Conservation (phyloP, 805 yeast genomes). For the Pichia nanzhaoensis region DNA sequence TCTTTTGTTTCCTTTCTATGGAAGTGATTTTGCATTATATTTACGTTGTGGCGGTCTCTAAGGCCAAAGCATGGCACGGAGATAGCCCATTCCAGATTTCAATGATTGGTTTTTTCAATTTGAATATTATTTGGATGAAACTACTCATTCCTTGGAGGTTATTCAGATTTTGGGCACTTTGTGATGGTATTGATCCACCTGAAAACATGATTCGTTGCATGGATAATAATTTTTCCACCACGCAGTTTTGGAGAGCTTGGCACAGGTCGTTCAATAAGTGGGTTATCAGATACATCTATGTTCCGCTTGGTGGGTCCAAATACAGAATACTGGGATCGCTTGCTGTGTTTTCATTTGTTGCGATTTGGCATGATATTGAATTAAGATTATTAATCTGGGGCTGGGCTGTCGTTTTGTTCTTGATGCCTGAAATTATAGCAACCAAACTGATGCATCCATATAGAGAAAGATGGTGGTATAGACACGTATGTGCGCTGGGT, state of each 20-base stretch:
- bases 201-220: slow-evolving; percentile 97
- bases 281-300: slow-evolving; percentile 81
- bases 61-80: slow-evolving; percentile 82
- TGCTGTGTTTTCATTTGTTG: slow-evolving; percentile 90
- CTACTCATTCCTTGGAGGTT: slow-evolving; percentile 92
- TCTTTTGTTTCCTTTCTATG: slow-evolving; percentile 76
- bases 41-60: slow-evolving; percentile 90
- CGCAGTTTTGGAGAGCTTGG: slow-evolving; percentile 99
- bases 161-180: slow-evolving; percentile 84
- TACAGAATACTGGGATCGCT: slow-evolving; percentile 70
- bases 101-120: slow-evolving; percentile 87
- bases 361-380: slow-evolving; percentile 97
- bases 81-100: slow-evolving; percentile 89
- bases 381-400: slow-evolving; percentile 88
- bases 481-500: slow-evolving; percentile 80
- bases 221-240: slow-evolving; percentile 86
- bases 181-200: slow-evolving; percentile 95
- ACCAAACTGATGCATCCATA: slow-evolving; percentile 36
- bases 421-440: slow-evolving; percentile 77
- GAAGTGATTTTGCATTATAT: slow-evolving; percentile 81
- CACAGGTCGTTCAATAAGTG: slow-evolving; percentile 90
- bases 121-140: slow-evolving; percentile 90
- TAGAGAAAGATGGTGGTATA: slow-evolving; percentile 52
- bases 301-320: slow-evolving; percentile 82
- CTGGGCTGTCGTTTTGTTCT: slow-evolving; percentile 82